These are phyloP conservation scores for Venturia effusa DNA, from an alignment of 2,329 filamentous ascomycete species.

Conservation along the genomic window DNA sequence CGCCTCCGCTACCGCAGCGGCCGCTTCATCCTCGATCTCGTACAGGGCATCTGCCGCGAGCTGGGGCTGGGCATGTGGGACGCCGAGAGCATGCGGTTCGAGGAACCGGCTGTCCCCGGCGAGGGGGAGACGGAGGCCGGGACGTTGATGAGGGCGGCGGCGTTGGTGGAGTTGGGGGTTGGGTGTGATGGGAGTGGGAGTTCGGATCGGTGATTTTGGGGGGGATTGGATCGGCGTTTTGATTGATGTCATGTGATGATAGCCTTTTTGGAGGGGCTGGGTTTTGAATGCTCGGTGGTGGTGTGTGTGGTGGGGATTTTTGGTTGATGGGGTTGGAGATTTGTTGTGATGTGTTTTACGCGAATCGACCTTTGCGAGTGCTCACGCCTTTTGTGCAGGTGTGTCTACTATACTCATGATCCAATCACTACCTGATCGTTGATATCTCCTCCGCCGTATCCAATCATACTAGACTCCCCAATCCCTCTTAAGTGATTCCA, in stretches of 20 bases:
- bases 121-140: constrained; percentile 12
- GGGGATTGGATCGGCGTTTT: background rate
- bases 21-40: background rate
- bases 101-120: background rate
- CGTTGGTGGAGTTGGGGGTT: constrained; percentile 5
- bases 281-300: too few relatives aligned
- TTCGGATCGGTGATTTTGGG: background rate
- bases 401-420: too few relatives aligned
- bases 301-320: too few relatives aligned
- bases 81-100: background rate
- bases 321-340: too few relatives aligned
- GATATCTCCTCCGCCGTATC: too few relatives aligned
- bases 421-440: too few relatives aligned
- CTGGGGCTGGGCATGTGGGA: constrained; percentile 5
- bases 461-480: too few relatives aligned
- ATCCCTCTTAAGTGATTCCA: too few relatives aligned
- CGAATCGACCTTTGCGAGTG: too few relatives aligned
- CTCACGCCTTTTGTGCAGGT: too few relatives aligned
- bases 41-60: background rate
- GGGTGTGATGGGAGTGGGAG: background rate
- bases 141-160: constrained; percentile 10
- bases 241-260: background rate
- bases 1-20: background rate
- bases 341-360: too few relatives aligned
- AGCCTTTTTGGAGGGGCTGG: background rate